A percentile compares a stretch with the other conserved stretches of the same genome.
phyloP scores from a whole-genome alignment of 768 basidiomycete genomes.

The Collybia nuda region DNA sequence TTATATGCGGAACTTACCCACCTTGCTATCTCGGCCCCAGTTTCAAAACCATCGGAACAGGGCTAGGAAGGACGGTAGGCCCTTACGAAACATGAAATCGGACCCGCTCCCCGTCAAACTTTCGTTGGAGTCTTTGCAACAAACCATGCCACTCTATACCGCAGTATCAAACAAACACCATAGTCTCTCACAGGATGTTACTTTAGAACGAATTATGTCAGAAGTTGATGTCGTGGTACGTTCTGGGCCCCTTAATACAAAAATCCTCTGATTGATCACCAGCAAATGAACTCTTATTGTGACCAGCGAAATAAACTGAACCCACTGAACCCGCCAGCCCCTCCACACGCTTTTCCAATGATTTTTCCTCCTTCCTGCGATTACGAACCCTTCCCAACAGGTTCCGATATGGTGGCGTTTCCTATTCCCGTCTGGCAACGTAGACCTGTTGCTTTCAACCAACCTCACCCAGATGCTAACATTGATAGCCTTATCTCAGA shows the following conservation, averaged over 20 bases:
- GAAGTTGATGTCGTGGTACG: constrained; percentile 5
- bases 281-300: neutral
- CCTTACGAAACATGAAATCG: constrained; percentile 15
- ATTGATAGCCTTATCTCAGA: constrained; percentile 8
- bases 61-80: constrained; percentile 27
- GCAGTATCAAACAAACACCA: constrained; percentile 14
- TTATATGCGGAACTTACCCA: no score
- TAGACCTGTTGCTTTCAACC: constrained; percentile 11
- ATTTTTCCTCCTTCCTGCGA: constrained; percentile 14
- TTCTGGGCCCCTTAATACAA: neutral
- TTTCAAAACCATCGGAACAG: constrained; percentile 56
- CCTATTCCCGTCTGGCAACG: constrained; percentile 31
- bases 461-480: neutral
- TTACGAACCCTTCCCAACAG: constrained; percentile 5
- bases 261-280: no score
- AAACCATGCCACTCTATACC: constrained; percentile 28
- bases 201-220: neutral
- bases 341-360: constrained; percentile 25
- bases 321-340: no score
- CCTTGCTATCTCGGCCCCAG: constrained; percentile 21
- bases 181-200: constrained; percentile 16
- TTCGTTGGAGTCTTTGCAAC: constrained; percentile 18
- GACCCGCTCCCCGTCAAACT: constrained; percentile 19
- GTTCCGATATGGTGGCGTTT: constrained; percentile 18
- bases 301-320: neutral